Percentiles rank a stretch among this genome's conserved stretches.
Conservation (phyloP, 352 stramenopile species). For the Stramenopiles sp. region DNA sequence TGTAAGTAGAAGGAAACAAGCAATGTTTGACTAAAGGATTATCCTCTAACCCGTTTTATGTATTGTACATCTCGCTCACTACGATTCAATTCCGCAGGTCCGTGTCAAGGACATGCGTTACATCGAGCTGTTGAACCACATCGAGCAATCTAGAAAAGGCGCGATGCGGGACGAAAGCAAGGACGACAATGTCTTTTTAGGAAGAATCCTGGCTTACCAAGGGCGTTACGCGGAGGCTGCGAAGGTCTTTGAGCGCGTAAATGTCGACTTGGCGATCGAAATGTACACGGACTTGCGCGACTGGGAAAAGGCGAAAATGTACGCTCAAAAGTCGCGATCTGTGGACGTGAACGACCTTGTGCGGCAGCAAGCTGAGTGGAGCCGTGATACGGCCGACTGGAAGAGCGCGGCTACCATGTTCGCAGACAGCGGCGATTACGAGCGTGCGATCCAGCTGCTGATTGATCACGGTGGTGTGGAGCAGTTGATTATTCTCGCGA, state of each 20-base stretch:
- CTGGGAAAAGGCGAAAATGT: slow-evolving; percentile 79
- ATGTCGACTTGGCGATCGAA: slow-evolving; percentile 60
- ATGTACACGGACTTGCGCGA: slow-evolving; percentile 72
- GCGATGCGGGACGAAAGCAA: slow-evolving; percentile 33
- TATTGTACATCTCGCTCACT: too few species aligned
- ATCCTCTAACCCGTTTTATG: too few species aligned
- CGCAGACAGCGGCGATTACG: slow-evolving; percentile 48
- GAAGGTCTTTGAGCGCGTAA: slow-evolving; percentile 53
- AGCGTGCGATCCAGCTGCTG: slow-evolving; percentile 56
- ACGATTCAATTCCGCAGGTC: too few species aligned
- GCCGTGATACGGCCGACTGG: slow-evolving; percentile 72
- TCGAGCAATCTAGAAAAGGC: slow-evolving; percentile 32
- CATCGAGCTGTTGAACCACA: slow-evolving; percentile 60
- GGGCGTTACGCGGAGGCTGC: slow-evolving; percentile 67
- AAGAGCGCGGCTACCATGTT: slow-evolving; percentile 70
- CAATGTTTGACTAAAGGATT: too few species aligned
- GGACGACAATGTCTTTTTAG: slow-evolving; percentile 43
- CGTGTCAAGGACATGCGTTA: slow-evolving; percentile 66
- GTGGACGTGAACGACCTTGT: slow-evolving; percentile 64
- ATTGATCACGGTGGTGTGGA: slow-evolving; percentile 56
- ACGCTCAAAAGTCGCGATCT: slow-evolving; percentile 43
- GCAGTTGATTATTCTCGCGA: slow-evolving; percentile 35
- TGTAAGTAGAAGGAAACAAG: too few species aligned
- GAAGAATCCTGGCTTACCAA: slow-evolving; percentile 71
- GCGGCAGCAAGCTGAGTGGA: slow-evolving; percentile 65